Percentiles rank a stretch among this genome's conserved stretches.
phyloP scores from a whole-genome alignment of 2,329 filamentous ascomycete species.

The Knufia fluminis region DNA sequence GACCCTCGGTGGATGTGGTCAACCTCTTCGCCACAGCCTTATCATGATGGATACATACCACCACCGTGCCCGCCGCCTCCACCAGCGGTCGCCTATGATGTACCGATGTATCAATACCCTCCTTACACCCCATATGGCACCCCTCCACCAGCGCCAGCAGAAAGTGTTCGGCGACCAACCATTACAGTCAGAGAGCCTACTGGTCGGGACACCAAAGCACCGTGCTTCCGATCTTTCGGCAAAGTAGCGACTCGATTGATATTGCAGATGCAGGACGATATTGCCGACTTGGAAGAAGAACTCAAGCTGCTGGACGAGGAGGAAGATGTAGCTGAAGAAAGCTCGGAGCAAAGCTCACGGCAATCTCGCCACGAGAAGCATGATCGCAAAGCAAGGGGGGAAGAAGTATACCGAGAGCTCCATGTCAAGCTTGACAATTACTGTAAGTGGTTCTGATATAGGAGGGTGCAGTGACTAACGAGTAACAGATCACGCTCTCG shows the following conservation, averaged over 20 bases:
- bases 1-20: slow-evolving; percentile 11
- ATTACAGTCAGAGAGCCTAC: slow-evolving; percentile 7
- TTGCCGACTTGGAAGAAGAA: slow-evolving; percentile 70
- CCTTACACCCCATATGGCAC: background rate
- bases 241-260: slow-evolving; percentile 72
- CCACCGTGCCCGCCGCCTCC: slow-evolving; percentile 7
- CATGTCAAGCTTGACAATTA: slow-evolving; percentile 54
- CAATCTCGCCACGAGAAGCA: slow-evolving; percentile 11
- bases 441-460: slow-evolving; percentile 34
- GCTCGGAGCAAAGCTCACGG: slow-evolving; percentile 15
- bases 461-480: background rate
- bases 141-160: background rate
- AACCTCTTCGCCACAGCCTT: slow-evolving; percentile 20
- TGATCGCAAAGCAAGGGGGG: slow-evolving; percentile 6
- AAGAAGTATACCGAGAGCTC: slow-evolving; percentile 26
- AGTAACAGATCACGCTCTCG: slow-evolving; percentile 23
- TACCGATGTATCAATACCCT: slow-evolving; percentile 4
- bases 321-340: slow-evolving; percentile 33
- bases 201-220: slow-evolving; percentile 29
- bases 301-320: slow-evolving; percentile 55
- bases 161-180: background rate
- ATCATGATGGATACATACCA: slow-evolving; percentile 15
- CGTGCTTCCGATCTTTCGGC: slow-evolving; percentile 77
- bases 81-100: slow-evolving; percentile 5
- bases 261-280: slow-evolving; percentile 76